Conservation (phyloP, 805 yeast genomes). For the Ogataea nitratoaversa region DNA sequence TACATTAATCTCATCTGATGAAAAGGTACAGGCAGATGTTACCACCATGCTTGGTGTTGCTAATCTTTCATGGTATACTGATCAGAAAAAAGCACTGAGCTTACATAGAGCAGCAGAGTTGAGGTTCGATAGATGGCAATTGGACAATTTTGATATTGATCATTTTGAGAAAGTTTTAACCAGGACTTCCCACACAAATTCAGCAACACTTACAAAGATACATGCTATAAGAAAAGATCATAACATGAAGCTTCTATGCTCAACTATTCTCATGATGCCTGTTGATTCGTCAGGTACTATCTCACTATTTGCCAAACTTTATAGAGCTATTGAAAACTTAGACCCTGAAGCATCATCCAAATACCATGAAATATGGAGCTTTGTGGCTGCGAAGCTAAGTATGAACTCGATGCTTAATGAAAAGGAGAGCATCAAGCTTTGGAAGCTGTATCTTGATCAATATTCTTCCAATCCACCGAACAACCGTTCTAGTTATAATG, state of each 20-base stretch:
- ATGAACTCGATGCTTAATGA: conserved; percentile 16
- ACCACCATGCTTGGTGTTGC: conserved; percentile 29
- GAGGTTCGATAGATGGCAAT: conserved; percentile 30
- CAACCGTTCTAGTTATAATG: neutral
- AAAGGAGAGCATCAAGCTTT: conserved; percentile 11
- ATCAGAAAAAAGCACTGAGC: conserved; percentile 20
- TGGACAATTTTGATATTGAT: conserved; percentile 29
- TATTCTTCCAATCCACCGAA: neutral
- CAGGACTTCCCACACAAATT: conserved; percentile 1
- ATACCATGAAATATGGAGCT: conserved; percentile 31
- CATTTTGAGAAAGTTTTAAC: conserved; percentile 25
- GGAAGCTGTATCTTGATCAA: conserved; percentile 14
- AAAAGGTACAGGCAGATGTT: conserved; percentile 18
- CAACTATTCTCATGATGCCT: conserved; percentile 23
- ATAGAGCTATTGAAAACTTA: conserved; percentile 12
- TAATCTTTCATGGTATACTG: conserved; percentile 20
- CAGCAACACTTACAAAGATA: conserved; percentile 4
- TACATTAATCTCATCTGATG: conserved; percentile 10
- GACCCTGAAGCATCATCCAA: conserved; percentile 15
- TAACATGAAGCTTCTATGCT: conserved; percentile 27
- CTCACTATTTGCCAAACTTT: conserved; percentile 15
- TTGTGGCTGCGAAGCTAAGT: conserved; percentile 24
- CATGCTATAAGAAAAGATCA: conserved; percentile 22
- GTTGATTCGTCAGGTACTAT: conserved; percentile 11
- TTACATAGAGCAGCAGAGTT: conserved; percentile 27